These are phyloP conservation scores for Polytrichum formosum DNA, from an alignment of 225 moss, liverwort and hornwort genomes.

Conservation along the genomic window DNA sequence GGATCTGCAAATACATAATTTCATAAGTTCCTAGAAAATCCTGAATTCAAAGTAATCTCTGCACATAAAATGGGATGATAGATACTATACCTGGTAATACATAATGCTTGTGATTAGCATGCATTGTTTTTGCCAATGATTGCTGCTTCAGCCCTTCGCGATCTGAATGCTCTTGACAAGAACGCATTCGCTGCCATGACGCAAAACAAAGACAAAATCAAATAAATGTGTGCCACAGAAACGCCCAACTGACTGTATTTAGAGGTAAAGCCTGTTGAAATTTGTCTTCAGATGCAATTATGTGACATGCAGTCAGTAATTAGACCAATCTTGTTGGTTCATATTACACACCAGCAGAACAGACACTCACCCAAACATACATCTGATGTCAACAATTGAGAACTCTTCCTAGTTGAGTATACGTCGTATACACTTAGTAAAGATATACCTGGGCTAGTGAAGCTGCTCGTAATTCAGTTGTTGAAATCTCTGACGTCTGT, in stretches of 20 bases:
- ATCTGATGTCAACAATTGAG: too few relatives aligned
- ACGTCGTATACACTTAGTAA: too few relatives aligned
- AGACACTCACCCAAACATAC: too few relatives aligned
- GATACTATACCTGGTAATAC: conserved; percentile 66
- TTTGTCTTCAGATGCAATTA: too few relatives aligned
- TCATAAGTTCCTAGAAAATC: too few relatives aligned
- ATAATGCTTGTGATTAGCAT: conserved; percentile 94
- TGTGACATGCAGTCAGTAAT: background rate
- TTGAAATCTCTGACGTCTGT: conserved; percentile 78
- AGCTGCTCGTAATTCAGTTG: conserved; percentile 82
- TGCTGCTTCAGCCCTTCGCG: conserved; percentile 99
- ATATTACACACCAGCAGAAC: background rate
- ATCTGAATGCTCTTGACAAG: conserved; percentile 99
- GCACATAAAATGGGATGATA: background rate
- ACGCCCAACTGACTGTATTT: too few relatives aligned
- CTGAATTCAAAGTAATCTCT: too few relatives aligned
- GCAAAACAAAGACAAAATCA: conserved; percentile 14
- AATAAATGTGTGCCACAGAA: background rate
- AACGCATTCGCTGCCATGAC: conserved; percentile 78
- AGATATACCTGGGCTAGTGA: conserved; percentile 76
- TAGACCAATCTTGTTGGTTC: background rate
- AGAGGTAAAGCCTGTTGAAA: too few relatives aligned
- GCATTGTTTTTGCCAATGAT: conserved; percentile 93
- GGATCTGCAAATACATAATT: conserved; percentile 30
- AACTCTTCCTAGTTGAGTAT: too few relatives aligned